Evolutionary conservation across 257 asterid species (phyloP), one percentile per base, ranked within the genome.

Genomic region (Cinchona pubescens): DNA sequence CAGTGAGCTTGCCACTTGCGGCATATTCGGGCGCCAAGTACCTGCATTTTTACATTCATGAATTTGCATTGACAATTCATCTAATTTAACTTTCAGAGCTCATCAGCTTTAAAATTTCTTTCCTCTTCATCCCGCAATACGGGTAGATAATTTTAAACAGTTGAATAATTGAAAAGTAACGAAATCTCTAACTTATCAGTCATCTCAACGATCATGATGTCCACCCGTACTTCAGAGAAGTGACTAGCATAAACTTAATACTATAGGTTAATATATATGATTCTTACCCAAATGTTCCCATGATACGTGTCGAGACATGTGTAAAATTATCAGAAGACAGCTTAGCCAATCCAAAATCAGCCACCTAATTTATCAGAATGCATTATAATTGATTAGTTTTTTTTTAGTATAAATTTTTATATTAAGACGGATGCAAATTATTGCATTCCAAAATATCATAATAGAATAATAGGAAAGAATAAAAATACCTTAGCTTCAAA

Each of bases 21-120:
- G 98, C 98, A 75, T 94, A 94, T 25, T 94, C 98, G 10, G 98
- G 98, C 25, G 98, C 97, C 67, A 94, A 70, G 79, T 94, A 94
- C 75, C 98, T 93, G 75, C 66, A 78, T 30, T 51, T 27, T 59
- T 9, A 18, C n/a, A 53, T 38, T 48, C 29, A 37, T 35, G 32
- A 25, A 53, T 53, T 14, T 42, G 30, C 19, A 23, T 1, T 7
- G 1, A 11, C 14, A 30, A 19, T 4, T 40, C 67, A 32, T 37
- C 23, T 32, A 32, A 62, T 62, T 32, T 15, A 62, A 8, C 25
- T 5, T 11, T 12, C 14, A 27, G 18, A 12, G 18, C 2, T 27
- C 65, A n/a, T n/a, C n/a, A n/a, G n/a, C n/a, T n/a, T n/a, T n/a
- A n/a, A n/a, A n/a, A n/a, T n/a, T n/a, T n/a, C n/a, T n/a, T n/a